Evolutionary conservation across 305 asterid species (phyloP).

Genomic region (Monarda citriodora): DNA sequence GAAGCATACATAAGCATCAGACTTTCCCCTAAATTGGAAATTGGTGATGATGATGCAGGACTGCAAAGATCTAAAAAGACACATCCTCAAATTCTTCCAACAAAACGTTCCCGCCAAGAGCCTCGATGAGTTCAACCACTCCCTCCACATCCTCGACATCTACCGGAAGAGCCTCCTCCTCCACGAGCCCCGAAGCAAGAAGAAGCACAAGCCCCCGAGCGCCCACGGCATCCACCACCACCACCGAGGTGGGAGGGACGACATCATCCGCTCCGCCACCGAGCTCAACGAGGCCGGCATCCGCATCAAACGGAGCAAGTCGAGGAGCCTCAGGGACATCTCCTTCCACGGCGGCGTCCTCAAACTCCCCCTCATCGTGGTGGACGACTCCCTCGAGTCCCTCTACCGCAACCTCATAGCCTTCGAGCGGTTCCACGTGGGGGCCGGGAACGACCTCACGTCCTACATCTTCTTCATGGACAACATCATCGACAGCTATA

Average conservation of each 20-base stretch:
- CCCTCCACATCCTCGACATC: slow-evolving; percentile 39
- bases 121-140: slow-evolving; percentile 2
- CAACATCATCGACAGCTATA: slow-evolving; percentile 41
- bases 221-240: neutral
- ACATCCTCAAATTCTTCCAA: slow-evolving; percentile 22
- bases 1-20: no score
- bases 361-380: slow-evolving; percentile 37
- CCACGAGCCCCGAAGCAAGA: neutral
- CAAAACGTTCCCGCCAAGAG: slow-evolving; percentile 3
- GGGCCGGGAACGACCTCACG: slow-evolving; percentile 44
- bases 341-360: slow-evolving; percentile 44
- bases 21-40: neutral
- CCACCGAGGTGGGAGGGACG: slow-evolving; percentile 23
- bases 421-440: slow-evolving; percentile 34
- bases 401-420: slow-evolving; percentile 35
- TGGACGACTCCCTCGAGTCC: slow-evolving; percentile 49
- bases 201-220: neutral
- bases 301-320: slow-evolving; percentile 23
- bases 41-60: slow-evolving; percentile 13
- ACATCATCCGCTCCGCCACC: slow-evolving; percentile 44
- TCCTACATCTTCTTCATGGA: slow-evolving; percentile 57
- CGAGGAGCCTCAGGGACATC: slow-evolving; percentile 44
- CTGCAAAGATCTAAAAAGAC: slow-evolving; percentile 24
- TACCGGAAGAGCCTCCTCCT: slow-evolving; percentile 25
- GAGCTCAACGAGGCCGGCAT: slow-evolving; percentile 63